These are phyloP conservation scores for Beauveria medogensis DNA, from an alignment of 2,329 filamentous ascomycete genomes.

Conservation along the genomic window DNA sequence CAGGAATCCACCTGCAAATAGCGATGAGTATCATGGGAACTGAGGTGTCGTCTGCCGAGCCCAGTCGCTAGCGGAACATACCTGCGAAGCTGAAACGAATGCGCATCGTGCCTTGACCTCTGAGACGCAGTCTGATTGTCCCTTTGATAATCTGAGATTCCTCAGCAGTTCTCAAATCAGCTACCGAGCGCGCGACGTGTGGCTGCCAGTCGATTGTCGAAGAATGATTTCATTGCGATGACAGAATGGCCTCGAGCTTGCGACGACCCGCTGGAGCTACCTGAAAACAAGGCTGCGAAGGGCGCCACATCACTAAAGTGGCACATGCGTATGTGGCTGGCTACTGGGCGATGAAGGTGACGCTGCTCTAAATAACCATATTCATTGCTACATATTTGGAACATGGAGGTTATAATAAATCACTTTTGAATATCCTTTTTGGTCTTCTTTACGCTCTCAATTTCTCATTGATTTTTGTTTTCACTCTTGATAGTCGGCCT, in stretches of 20 bases:
- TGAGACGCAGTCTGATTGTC: too few relatives aligned
- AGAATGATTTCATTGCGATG: neutral
- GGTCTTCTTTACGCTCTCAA: too few relatives aligned
- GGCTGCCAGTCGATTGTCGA: neutral
- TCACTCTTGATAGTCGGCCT: too few relatives aligned
- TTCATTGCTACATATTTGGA: too few relatives aligned
- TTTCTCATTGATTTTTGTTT: too few relatives aligned
- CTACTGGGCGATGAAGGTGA: too few relatives aligned
- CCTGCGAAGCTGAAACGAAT: conserved; percentile 85
- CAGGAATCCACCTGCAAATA: conserved; percentile 55
- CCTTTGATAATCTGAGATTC: neutral
- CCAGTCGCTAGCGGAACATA: conserved; percentile 32
- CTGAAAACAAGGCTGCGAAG: neutral
- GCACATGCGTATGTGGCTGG: neutral
- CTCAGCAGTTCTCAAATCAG: conserved; percentile 1
- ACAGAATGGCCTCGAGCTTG: neutral
- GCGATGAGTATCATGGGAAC: conserved; percentile 12
- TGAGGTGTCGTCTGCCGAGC: neutral
- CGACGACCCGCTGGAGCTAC: neutral
- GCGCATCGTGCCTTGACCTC: conserved; percentile 48
- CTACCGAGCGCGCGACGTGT: neutral
- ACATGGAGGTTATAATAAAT: too few relatives aligned
- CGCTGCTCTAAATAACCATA: too few relatives aligned
- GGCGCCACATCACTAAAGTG: neutral
- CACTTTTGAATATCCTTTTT: neutral